phyloP scores from a whole-genome alignment of 352 stramenopile genomes.

The Phytopythium sindhum region DNA sequence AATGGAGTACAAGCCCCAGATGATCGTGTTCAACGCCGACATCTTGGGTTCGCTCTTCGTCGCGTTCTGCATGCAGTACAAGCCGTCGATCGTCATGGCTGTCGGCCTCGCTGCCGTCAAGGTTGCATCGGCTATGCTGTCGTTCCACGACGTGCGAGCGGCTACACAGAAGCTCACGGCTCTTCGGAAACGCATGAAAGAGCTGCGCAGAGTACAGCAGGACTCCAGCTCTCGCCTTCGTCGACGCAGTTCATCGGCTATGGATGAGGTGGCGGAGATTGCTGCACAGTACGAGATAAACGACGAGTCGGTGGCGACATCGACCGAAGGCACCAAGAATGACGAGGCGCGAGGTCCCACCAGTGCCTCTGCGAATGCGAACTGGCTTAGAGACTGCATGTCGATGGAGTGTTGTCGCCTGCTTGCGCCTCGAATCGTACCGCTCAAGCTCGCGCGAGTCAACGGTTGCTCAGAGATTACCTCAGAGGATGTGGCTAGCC shows the following conservation, averaged over 20 bases:
- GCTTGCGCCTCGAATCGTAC: not conserved
- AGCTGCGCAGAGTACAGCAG: not conserved
- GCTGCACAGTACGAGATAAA: not conserved
- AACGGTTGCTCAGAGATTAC: too few species aligned
- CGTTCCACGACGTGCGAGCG: constrained; percentile 12
- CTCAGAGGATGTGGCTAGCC: too few species aligned
- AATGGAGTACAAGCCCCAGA: constrained; percentile 16
- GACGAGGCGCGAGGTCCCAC: not conserved
- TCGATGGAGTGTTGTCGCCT: not conserved
- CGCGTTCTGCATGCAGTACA: constrained; percentile 39
- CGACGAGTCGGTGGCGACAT: not conserved
- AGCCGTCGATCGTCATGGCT: constrained; percentile 24
- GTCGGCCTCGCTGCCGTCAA: constrained; percentile 21
- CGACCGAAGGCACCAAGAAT: too few species aligned
- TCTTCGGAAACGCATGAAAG: not conserved
- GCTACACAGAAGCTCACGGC: not conserved
- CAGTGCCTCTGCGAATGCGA: not conserved
- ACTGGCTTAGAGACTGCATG: not conserved
- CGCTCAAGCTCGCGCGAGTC: not conserved
- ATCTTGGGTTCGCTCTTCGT: constrained; percentile 42
- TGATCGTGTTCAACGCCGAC: constrained; percentile 37
- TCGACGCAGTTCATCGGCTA: not conserved
- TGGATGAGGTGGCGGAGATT: not conserved
- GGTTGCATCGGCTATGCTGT: constrained; percentile 10
- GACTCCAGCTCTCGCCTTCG: constrained; percentile 3